These are phyloP conservation scores for Lasiodiplodia hormozganensis DNA, from an alignment of 2,329 filamentous ascomycete genomes.

Conservation along the genomic window DNA sequence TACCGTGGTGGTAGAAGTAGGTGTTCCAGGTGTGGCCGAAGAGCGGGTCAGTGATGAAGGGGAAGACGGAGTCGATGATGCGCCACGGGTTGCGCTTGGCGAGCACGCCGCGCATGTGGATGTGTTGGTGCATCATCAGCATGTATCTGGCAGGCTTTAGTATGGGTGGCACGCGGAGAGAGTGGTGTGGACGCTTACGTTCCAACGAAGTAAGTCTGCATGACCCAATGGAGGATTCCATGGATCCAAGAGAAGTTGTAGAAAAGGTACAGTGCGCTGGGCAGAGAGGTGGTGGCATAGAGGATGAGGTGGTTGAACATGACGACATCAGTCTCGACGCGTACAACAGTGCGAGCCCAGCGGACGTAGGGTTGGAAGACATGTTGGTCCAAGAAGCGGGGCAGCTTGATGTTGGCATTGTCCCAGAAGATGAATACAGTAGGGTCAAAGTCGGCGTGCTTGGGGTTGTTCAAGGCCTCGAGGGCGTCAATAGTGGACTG, in stretches of 20 bases:
- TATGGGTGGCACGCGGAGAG: neutral
- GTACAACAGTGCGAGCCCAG: conserved; percentile 64
- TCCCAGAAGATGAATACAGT: conserved; percentile 63
- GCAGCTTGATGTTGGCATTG: conserved; percentile 52
- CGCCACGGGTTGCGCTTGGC: conserved; percentile 54
- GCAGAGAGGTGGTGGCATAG: conserved; percentile 73
- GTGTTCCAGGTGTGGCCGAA: conserved; percentile 87
- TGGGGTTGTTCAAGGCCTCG: conserved; percentile 58
- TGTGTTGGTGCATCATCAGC: conserved; percentile 84
- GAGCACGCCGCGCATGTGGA: conserved; percentile 76
- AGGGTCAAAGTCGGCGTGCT: conserved; percentile 58
- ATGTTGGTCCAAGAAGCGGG: conserved; percentile 53
- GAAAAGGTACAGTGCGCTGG: conserved; percentile 71
- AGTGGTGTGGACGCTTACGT: conserved; percentile 39
- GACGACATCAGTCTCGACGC: conserved; percentile 74
- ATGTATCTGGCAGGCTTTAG: conserved; percentile 61
- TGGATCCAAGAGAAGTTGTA: conserved; percentile 72
- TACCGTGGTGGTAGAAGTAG: conserved; percentile 86
- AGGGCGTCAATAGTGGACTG: conserved; percentile 52
- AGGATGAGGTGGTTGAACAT: conserved; percentile 79
- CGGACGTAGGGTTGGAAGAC: conserved; percentile 67
- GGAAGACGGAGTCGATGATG: conserved; percentile 69
- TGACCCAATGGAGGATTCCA: conserved; percentile 68
- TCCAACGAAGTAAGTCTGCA: conserved; percentile 73
- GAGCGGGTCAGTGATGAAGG: conserved; percentile 75